phyloP scores from a whole-genome alignment of 2,329 filamentous ascomycete species.

The Neoscytalidium dimidiatum region DNA sequence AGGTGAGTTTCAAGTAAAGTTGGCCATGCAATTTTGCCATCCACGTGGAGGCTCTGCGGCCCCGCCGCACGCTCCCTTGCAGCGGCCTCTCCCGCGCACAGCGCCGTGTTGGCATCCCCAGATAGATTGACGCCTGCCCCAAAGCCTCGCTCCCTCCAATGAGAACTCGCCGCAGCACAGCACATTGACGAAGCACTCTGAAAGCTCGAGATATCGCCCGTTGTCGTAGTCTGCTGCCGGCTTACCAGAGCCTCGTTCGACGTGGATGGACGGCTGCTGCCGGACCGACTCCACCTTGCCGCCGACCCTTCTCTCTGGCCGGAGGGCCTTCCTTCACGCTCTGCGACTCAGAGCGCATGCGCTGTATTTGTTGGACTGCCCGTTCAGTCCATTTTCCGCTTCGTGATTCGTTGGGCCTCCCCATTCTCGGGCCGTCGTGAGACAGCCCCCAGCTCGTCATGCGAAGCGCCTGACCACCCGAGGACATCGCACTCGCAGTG shows the following conservation, averaged over 20 bases:
- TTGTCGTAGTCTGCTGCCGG: not conserved
- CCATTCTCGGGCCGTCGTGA: not conserved
- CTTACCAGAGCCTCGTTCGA: not conserved
- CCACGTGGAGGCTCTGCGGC: constrained; percentile 2
- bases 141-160: not conserved
- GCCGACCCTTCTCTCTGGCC: not conserved
- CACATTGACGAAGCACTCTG: not conserved
- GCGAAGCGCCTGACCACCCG: not conserved
- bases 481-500: too few relatives aligned
- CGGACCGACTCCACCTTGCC: not conserved
- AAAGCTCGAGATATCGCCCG: not conserved
- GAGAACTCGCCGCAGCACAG: not conserved
- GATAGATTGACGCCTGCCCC: not conserved
- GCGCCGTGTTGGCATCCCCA: not conserved
- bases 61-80: not conserved
- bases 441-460: not conserved
- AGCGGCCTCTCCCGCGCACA: not conserved
- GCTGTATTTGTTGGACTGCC: not conserved
- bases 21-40: not conserved
- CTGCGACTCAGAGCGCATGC: not conserved
- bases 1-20: not conserved
- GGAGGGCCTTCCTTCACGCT: not conserved
- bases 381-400: not conserved
- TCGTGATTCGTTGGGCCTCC: not conserved
- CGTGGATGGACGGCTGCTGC: not conserved